phyloP scores from a whole-genome alignment of 2,329 filamentous ascomycete genomes.

The Trichoderma sp. region DNA sequence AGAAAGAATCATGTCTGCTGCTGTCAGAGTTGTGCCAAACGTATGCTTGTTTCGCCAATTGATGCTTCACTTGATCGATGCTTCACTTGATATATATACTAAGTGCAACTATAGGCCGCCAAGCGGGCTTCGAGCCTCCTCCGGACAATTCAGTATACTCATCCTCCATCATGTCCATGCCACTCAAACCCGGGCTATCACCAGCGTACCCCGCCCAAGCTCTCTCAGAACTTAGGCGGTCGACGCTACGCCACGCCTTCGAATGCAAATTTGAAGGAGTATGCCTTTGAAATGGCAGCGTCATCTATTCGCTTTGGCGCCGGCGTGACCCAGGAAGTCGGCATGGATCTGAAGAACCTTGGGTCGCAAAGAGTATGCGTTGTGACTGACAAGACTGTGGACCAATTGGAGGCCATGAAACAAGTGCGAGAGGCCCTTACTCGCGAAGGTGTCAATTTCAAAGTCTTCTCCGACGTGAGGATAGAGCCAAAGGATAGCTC shows the following conservation, averaged over 20 bases:
- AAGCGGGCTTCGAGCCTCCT: slow-evolving; percentile 72
- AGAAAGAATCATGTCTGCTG: slow-evolving; percentile 3
- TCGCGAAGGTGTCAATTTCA: slow-evolving; percentile 76
- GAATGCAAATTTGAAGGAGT: slow-evolving; percentile 75
- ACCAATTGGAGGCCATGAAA: slow-evolving; percentile 84
- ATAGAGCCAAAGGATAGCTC: slow-evolving; percentile 95
- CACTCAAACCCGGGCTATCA: slow-evolving; percentile 87
- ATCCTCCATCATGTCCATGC: slow-evolving; percentile 87
- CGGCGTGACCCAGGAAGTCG: slow-evolving; percentile 91
- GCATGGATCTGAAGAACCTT: slow-evolving; percentile 96
- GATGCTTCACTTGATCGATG: slow-evolving; percentile 6
- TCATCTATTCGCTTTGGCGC: slow-evolving; percentile 93
- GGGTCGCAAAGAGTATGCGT: slow-evolving; percentile 85
- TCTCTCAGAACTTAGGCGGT: slow-evolving; percentile 48
- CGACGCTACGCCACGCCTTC: slow-evolving; percentile 74
- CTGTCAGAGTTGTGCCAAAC: slow-evolving; percentile 25
- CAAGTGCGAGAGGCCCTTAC: slow-evolving; percentile 82
- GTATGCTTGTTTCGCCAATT: slow-evolving; percentile 3
- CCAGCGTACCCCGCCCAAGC: slow-evolving; percentile 63
- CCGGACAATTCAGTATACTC: slow-evolving; percentile 87
- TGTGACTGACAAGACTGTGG: slow-evolving; percentile 84
- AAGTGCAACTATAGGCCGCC: slow-evolving; percentile 51
- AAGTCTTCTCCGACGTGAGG: slow-evolving; percentile 77
- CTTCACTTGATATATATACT: background rate
- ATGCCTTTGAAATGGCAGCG: slow-evolving; percentile 98